Percentiles rank a stretch among this genome's conserved stretches.
phyloP scores from a whole-genome alignment of 805 yeast genomes.

The Candida verbasci region DNA sequence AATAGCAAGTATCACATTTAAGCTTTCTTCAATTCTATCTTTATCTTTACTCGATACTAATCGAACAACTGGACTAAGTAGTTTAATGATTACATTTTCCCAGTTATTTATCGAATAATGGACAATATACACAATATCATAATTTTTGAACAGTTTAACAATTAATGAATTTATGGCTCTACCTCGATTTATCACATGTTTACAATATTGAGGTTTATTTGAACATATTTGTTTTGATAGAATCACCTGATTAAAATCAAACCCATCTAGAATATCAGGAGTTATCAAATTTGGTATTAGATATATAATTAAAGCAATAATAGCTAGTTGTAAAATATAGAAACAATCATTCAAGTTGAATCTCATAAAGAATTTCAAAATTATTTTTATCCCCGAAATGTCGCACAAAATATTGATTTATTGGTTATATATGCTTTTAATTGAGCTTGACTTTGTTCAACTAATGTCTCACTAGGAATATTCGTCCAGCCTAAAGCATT shows the following conservation, averaged over 20 bases:
- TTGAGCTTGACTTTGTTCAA: too few species aligned
- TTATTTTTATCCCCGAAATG: too few species aligned
- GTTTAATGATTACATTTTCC: constrained; percentile 5
- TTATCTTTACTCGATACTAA: neutral
- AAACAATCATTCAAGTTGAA: too few species aligned
- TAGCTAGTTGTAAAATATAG: neutral
- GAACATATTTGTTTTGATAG: neutral
- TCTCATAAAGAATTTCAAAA: too few species aligned
- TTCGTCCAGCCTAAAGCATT: too few species aligned
- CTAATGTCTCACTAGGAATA: too few species aligned
- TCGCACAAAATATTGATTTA: too few species aligned
- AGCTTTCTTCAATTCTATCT: constrained; percentile 10
- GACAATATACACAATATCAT: constrained; percentile 16
- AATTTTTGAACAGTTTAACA: constrained; percentile 8
- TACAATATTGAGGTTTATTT: neutral
- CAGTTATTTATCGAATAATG: constrained; percentile 9
- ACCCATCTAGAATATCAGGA: constrained; percentile 12
- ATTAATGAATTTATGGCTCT: constrained; percentile 3
- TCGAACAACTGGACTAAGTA: neutral
- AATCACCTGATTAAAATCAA: constrained; percentile 8
- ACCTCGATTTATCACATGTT: neutral
- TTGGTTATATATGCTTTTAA: too few species aligned
- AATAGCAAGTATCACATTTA: constrained; percentile 14
- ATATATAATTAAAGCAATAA: neutral
- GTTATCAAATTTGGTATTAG: constrained; percentile 6